phyloP scores from a whole-genome alignment of 305 asterid genomes.

The Coffea humblotiana region DNA sequence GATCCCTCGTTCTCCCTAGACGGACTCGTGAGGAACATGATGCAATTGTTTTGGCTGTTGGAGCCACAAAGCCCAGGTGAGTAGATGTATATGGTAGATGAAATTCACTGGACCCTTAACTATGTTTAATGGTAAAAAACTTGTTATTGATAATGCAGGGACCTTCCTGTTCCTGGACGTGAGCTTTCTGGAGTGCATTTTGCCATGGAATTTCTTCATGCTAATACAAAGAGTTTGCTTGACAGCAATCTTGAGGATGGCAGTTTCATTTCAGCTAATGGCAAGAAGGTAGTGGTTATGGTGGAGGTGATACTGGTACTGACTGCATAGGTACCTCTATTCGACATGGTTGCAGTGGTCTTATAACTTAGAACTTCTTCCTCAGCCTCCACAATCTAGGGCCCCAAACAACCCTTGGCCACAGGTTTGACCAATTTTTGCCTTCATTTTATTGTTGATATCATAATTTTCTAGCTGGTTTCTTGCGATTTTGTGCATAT shows the following conservation, averaged over 20 bases:
- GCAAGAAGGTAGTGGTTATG: conserved; percentile 95
- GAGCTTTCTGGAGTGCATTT: conserved; percentile 93
- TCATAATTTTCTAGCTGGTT: neutral
- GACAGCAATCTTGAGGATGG: conserved; percentile 90
- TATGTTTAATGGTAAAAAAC: neutral
- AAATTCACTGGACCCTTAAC: neutral
- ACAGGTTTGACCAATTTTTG: conserved; percentile 56
- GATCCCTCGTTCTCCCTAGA: conserved; percentile 70
- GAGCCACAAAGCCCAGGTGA: conserved; percentile 96
- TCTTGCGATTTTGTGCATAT: neutral
- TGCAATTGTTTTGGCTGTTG: conserved; percentile 91
- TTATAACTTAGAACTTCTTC: conserved; percentile 90
- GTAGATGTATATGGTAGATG: neutral
- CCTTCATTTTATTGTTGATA: neutral
- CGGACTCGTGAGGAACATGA: conserved; percentile 70
- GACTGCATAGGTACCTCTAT: conserved; percentile 98
- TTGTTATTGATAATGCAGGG: conserved; percentile 50
- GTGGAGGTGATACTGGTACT: conserved; percentile 99
- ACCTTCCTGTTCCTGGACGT: conserved; percentile 97
- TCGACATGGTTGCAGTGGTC: conserved; percentile 81
- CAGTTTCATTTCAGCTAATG: conserved; percentile 90
- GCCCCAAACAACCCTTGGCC: conserved; percentile 99
- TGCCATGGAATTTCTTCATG: conserved; percentile 98
- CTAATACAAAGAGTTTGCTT: conserved; percentile 92
- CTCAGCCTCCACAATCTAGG: conserved; percentile 88